phyloP scores from a whole-genome alignment of 208 protist species.

The Endotrypanum monterogeii region DNA sequence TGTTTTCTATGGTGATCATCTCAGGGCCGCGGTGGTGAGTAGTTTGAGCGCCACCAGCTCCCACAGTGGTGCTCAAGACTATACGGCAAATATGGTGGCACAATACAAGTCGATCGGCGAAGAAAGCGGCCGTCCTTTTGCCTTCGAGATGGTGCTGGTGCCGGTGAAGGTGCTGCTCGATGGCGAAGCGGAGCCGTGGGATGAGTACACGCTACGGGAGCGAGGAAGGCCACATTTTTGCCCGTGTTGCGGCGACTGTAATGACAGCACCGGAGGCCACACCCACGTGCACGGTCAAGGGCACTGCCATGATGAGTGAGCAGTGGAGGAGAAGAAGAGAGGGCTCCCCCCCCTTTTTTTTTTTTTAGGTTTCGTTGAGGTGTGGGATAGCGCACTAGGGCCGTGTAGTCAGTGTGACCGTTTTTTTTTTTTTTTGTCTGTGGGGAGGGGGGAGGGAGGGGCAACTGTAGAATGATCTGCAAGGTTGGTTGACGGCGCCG shows the following conservation, averaged over 20 bases:
- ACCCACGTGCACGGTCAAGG: constrained; percentile 14
- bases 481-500: too few species aligned
- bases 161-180: constrained; percentile 63
- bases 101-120: constrained; percentile 14
- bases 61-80: background rate
- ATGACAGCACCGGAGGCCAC: constrained; percentile 4
- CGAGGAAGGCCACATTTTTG: constrained; percentile 75
- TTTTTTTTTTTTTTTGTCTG: constrained; percentile 7
- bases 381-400: too few species aligned
- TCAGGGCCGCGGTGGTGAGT: background rate
- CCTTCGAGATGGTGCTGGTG: constrained; percentile 35
- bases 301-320: constrained; percentile 16
- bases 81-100: background rate
- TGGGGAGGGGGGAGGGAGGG: too few species aligned
- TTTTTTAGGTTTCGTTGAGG: too few species aligned
- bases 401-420: too few species aligned
- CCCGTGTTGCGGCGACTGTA: constrained; percentile 72
- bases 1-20: constrained; percentile 49
- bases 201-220: constrained; percentile 65
- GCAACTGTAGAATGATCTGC: too few species aligned
- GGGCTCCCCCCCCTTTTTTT: background rate
- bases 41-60: background rate
- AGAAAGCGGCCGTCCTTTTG: constrained; percentile 8
- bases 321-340: background rate
- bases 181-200: constrained; percentile 70